These are phyloP conservation scores for Geranium incanum DNA, from an alignment of 441 rosid genomes.

Conservation along the genomic window DNA sequence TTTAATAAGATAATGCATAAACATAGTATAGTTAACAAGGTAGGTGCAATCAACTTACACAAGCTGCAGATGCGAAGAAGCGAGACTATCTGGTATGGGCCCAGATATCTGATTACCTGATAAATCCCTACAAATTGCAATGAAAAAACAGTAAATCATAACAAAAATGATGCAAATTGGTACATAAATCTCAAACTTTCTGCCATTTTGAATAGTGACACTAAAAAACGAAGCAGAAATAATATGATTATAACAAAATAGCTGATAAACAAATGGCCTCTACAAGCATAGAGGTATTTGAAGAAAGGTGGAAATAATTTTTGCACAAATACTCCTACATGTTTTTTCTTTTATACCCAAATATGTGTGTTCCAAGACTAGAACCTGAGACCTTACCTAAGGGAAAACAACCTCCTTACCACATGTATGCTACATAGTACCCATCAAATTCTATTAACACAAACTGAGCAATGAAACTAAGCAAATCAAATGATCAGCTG, in stretches of 20 bases:
- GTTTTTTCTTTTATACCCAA: no score
- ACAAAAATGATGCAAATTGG: neutral
- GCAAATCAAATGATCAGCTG: neutral
- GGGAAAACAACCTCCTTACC: neutral
- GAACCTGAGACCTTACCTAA: neutral
- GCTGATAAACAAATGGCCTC: no score
- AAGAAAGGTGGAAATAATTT: no score
- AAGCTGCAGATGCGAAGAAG: constrained; percentile 59
- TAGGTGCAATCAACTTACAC: constrained; percentile 40
- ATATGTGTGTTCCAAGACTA: no score
- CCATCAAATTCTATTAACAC: neutral
- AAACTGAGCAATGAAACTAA: neutral
- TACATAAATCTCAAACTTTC: neutral
- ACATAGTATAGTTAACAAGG: neutral
- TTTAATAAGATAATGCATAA: neutral
- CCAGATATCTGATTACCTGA: constrained; percentile 73
- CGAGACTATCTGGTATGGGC: constrained; percentile 68
- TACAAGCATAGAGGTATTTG: no score
- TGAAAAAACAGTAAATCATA: constrained; percentile 8
- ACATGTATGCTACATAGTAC: neutral
- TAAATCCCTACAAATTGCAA: constrained; percentile 53
- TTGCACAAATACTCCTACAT: no score
- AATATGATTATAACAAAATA: no score
- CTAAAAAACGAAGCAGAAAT: neutral
- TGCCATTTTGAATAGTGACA: neutral